Conservation (phyloP, 441 rosid species). For the Erodium chrysanthum region DNA sequence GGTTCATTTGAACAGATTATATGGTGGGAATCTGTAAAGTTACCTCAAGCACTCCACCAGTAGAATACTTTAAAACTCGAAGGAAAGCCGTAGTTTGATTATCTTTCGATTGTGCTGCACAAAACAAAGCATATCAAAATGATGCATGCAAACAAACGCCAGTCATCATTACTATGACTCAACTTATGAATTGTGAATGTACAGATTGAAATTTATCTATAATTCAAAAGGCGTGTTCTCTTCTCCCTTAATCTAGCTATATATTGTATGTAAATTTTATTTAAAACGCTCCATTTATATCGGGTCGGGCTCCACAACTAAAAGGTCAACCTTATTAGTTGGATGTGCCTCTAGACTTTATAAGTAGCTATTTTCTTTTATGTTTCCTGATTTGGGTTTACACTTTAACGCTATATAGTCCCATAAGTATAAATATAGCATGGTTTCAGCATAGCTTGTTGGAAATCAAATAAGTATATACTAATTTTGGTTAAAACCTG, state of each 20-base stretch:
- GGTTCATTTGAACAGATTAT: not conserved
- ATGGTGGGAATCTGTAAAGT: slow-evolving; percentile 9
- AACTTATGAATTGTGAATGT: slow-evolving; percentile 7
- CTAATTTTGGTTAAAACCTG: not conserved
- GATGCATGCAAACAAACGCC: slow-evolving; percentile 7
- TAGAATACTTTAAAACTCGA: slow-evolving; percentile 84
- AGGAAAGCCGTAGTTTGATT: slow-evolving; percentile 69
- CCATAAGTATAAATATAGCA: not conserved
- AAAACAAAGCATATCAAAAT: slow-evolving; percentile 16
- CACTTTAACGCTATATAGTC: not conserved
- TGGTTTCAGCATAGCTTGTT: not conserved
- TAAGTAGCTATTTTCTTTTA: no score
- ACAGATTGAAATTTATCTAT: not conserved
- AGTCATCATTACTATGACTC: not conserved
- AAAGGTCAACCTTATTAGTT: no score
- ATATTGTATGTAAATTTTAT: not conserved
- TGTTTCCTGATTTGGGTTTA: no score
- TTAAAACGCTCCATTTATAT: no score
- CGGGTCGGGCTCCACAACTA: no score
- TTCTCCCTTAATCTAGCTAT: not conserved
- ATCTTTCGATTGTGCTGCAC: slow-evolving; percentile 66
- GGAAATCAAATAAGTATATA: not conserved
- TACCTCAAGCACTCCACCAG: slow-evolving; percentile 97
- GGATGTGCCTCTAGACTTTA: no score
- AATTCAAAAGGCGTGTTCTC: no score